Evolutionary conservation across 345 rosid genomes (phyloP), one percentile per base, ranked within the genome.

Genomic region (Populus tremula): DNA sequence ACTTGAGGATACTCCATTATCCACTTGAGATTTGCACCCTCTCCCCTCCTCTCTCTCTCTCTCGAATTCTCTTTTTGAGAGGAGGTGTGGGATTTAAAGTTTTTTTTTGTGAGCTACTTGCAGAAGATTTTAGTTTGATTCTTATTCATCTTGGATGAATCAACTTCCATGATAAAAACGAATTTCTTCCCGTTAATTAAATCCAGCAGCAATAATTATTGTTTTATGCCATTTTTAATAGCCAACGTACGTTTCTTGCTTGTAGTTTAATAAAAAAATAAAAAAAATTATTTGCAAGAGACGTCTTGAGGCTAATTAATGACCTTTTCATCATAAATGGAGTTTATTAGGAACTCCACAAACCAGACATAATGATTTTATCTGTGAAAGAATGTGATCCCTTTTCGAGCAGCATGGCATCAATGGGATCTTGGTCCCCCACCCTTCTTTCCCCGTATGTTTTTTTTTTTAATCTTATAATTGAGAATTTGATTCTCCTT

Each of bases 351-450:
- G 82, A 81, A 72, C 59, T 80, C 85, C 82, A 84, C 86, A 80
- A 79, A 74, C 21, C 43, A 84, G 79, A 83, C 84, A 79, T 17
- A 83, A 86, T 86, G 62, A 76, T 86, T 82, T 82, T 39, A 72
- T 73, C 41, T 78, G 7, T 36, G 85, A 73, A 78, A 79, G 83
- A 77, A 68, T 35, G 53, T 33, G 80, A 84, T 86, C 85, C 87
- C 87, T 76, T 84, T 67, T 61, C n/a, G 33, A 66, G 64, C 79
- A 72, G 82, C 78, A 79, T 67, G 43, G 31, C 65, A 45, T 75
- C 70, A 71, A 72, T 84, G 88, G 87, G 67, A 39, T 64, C 72
- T 77, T 79, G 87, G 87, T 79, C 84, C 87, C 87, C 83, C 77
- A 29, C 73, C 70, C 16, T 23, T n/a, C 39, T 39, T 50, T 31